Evolutionary conservation across 768 basidiomycete genomes (phyloP), one percentile per base, ranked within the genome.

Genomic region (Leucocoprinus birnbaumii): DNA sequence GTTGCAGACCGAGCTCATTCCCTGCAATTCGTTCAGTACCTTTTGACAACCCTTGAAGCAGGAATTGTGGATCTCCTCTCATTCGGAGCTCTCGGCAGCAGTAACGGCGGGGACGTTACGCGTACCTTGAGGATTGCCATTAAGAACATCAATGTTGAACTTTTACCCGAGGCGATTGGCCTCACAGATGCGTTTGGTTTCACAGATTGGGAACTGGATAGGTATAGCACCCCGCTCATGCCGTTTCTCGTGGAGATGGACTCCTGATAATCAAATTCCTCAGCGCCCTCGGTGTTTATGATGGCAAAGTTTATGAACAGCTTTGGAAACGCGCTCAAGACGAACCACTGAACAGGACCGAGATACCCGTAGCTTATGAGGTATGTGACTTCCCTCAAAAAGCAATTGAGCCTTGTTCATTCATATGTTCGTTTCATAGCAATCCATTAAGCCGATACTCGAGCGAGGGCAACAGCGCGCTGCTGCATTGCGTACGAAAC

Each of bases 101-200:
- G 51, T 10, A 21, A 52, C 6, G 57, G 51, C 9, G 61, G 56
- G 3, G 82, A 87, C 58, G 71, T 77, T 1, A 76, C 80, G 0
- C 71, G 75, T 35, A 67, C 65, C 0, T 64, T 89, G 21, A 80
- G 86, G 10, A 61, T 76, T 19, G 70, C 78, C 3, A 80, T 87
- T 56, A 67, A 79, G 24, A 46, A 62, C 4, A 58, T 80, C 0
- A 87, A 84, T 63, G 60, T 67, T 7, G 73, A 75, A 45, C 59
- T 91, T 10, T 65, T 89, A 0, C 84, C 86, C 0, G 77, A 91
- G 55, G 79, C 78, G 4, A 80, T 91, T 51, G 85, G 83, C 0
- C 68, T 91, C 51, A 83, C 77, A 4, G 89, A 91, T 63, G 82
- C 86, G 2, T 89, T 91, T 63, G 85, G 82, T 0, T 87, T 88